A percentile compares a stretch with the other conserved stretches of the same genome.
These are phyloP conservation scores for Arthrobotrys pseudoclavata DNA, from an alignment of 2,329 filamentous ascomycete species.

Conservation along the genomic window DNA sequence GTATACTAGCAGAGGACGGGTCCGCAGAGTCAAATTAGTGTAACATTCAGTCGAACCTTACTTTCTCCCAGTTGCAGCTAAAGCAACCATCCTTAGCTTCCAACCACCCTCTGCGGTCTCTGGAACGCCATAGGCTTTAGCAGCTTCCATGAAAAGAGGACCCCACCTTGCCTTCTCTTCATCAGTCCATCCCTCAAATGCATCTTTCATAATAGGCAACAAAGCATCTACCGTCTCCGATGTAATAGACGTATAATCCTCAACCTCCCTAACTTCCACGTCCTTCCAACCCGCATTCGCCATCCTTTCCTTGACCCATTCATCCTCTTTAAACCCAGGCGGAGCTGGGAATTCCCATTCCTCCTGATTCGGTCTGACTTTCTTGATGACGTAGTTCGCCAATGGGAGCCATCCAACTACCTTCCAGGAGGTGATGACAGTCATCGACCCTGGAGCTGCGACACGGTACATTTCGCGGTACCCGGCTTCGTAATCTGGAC, in stretches of 20 bases:
- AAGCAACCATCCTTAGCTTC: conserved; percentile 47
- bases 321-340: conserved; percentile 38
- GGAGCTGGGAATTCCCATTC: conserved; percentile 40
- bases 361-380: conserved; percentile 42
- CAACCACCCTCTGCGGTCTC: conserved; percentile 30
- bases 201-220: conserved; percentile 28
- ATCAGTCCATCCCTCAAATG: conserved; percentile 41
- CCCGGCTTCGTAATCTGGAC: conserved; percentile 48
- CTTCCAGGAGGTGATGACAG: conserved; percentile 52
- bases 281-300: conserved; percentile 47
- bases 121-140: conserved; percentile 14
- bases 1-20: no score
- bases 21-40: no score
- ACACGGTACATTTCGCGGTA: conserved; percentile 58
- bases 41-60: not conserved
- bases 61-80: conserved; percentile 45
- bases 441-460: conserved; percentile 44
- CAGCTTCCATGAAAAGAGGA: conserved; percentile 39
- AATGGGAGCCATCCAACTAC: conserved; percentile 45
- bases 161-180: conserved; percentile 36
- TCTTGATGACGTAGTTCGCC: conserved; percentile 38
- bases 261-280: conserved; percentile 35
- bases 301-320: conserved; percentile 44
- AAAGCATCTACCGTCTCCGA: conserved; percentile 28
- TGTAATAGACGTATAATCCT: conserved; percentile 27